Conservation (phyloP, 345 rosid species). For the Pistacia integerrima region DNA sequence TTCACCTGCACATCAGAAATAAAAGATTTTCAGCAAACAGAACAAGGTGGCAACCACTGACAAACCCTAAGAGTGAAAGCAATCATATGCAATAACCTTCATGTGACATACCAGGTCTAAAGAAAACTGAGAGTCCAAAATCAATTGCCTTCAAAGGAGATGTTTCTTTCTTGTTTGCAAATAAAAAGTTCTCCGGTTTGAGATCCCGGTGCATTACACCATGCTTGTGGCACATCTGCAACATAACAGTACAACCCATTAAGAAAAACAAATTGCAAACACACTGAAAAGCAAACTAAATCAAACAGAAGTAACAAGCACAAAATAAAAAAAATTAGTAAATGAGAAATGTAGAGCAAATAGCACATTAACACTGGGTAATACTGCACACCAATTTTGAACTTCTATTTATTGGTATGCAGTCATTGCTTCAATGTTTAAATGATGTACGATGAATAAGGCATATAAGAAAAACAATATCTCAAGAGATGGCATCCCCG, state of each 20-base stretch:
- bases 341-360: neutral
- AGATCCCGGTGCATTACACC: slow-evolving; percentile 95
- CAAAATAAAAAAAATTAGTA: neutral
- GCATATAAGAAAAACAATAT: neutral
- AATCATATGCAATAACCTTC: slow-evolving; percentile 3
- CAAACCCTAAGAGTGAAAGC: neutral
- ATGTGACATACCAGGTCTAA: slow-evolving; percentile 73
- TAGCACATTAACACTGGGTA: neutral
- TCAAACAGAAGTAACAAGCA: neutral
- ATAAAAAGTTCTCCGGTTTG: slow-evolving; percentile 93
- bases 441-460: neutral
- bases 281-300: neutral
- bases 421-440: neutral
- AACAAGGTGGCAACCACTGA: neutral
- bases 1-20: slow-evolving; percentile 54
- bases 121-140: slow-evolving; percentile 94
- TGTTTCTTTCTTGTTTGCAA: slow-evolving; percentile 86
- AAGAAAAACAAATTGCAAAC: neutral
- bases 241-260: slow-evolving; percentile 17
- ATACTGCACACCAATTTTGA: neutral
- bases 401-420: neutral
- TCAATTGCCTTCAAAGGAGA: slow-evolving; percentile 87
- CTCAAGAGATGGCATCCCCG: neutral
- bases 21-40: slow-evolving; percentile 21
- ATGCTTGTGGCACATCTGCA: slow-evolving; percentile 85